Base-by-base conservation (phyloP, 768 basidiomycete genomes). In the Kwoniella mangroviensis region DNA sequence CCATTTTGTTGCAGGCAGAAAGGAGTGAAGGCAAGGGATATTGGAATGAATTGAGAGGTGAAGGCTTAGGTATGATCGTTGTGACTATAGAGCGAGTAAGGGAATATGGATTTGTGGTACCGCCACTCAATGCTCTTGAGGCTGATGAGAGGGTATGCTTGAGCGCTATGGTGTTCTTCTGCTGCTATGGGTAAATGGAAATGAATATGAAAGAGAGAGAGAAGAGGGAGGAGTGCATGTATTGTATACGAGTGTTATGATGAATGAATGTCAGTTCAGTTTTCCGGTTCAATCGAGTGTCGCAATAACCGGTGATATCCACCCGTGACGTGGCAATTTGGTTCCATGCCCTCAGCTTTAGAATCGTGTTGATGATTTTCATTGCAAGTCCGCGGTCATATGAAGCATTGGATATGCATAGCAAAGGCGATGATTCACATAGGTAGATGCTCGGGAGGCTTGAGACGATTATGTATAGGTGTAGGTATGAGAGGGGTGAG, bases 1-100 rank as follows among this genome's bases (percentile, higher is more conserved):
- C 54, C 69, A 70, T 70, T 9, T 22, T 49, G 42, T 9, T 1
- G 21, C 3, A 41, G 52, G 26, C 49, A 26, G 11, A 26, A 52
- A 19, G 7, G 10, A 51, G 12, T 4, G 61, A 53, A 21, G 43
- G 61, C 3, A 63, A 15, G 61, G 61, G 51, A 42, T 53, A 64
- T 34, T 26, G 51, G 22, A 24, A 53, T 55, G 63, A 53, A 43
- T 21, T 41, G 11, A 28, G 34, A 41, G 63, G 51, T 34, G 28
- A 21, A 7, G 63, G 63, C 11, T 28, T 21, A 53, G 49, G 21
- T 15, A 51, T 63, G n/a, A 19, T 24, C 6, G 40, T 54, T 6
- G 52, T 34, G 34, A 34, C n/a, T 9, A 42, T 64, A 19, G 53
- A 19, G 40, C 53, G 63, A 49, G 13, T 15, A 49, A 15, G 45